Conservation (phyloP, 805 yeast genomes). For the Candida hungchunana region DNA sequence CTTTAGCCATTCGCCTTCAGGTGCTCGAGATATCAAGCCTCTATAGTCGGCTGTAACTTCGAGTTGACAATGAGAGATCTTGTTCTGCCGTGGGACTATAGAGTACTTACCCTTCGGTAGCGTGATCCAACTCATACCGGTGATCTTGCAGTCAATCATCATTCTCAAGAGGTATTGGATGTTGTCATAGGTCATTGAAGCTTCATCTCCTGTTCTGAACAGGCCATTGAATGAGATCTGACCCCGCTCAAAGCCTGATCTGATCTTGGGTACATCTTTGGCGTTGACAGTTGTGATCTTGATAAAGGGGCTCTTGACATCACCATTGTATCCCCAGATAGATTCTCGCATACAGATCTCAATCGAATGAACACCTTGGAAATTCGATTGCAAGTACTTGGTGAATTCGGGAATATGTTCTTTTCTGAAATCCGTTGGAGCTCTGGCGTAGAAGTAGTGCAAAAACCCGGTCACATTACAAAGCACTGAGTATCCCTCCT, state of each 20-base stretch:
- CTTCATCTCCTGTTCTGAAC: slow-evolving; percentile 51
- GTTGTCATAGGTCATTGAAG: slow-evolving; percentile 77
- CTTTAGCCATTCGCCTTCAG: slow-evolving; percentile 91
- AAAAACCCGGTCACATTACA: slow-evolving; percentile 86
- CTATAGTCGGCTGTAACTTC: slow-evolving; percentile 70
- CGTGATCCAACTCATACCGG: slow-evolving; percentile 97
- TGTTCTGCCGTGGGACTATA: slow-evolving; percentile 35
- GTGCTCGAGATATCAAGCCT: slow-evolving; percentile 70
- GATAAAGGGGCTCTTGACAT: slow-evolving; percentile 71
- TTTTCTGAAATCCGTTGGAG: slow-evolving; percentile 69
- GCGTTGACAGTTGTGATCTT: slow-evolving; percentile 68
- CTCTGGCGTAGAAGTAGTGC: slow-evolving; percentile 90
- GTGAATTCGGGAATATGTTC: slow-evolving; percentile 47
- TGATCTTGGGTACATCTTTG: slow-evolving; percentile 57
- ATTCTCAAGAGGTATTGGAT: slow-evolving; percentile 79
- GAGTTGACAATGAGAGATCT: slow-evolving; percentile 76
- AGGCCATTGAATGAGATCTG: slow-evolving; percentile 60
- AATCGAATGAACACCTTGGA: slow-evolving; percentile 58
- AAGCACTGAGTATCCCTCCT: slow-evolving; percentile 79
- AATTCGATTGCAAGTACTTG: slow-evolving; percentile 40
- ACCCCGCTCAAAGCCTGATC: slow-evolving; percentile 83
- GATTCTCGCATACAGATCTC: slow-evolving; percentile 74
- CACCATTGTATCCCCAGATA: slow-evolving; percentile 91
- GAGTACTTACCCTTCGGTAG: slow-evolving; percentile 71
- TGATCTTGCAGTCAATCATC: slow-evolving; percentile 88